Conservation (phyloP, 2,329 filamentous ascomycete species). For the Colletotrichum liriopes region DNA sequence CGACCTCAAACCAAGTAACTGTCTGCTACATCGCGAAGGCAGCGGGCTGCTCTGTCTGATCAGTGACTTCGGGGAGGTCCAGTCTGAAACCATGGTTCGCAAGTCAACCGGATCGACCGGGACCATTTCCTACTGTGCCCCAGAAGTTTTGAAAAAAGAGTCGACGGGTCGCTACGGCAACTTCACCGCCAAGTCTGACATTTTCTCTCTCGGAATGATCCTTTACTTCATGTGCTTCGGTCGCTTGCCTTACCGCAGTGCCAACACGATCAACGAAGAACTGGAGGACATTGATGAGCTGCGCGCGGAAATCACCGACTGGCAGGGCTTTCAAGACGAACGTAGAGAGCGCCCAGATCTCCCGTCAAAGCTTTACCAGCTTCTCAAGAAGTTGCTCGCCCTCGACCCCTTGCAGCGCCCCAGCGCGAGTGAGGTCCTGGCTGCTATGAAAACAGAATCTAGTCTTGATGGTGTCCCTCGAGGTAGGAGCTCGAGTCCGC, state of each 20-base stretch:
- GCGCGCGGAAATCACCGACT: conserved; percentile 86
- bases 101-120: conserved; percentile 94
- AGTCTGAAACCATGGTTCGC: conserved; percentile 84
- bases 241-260: conserved; percentile 85
- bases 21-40: conserved; percentile 85
- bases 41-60: conserved; percentile 85
- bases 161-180: conserved; percentile 84
- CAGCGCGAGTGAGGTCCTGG: conserved; percentile 87
- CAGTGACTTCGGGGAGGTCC: conserved; percentile 98
- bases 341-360: conserved; percentile 83
- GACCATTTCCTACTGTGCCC: conserved; percentile 97
- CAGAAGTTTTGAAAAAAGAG: conserved; percentile 86
- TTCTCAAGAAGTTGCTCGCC: conserved; percentile 86
- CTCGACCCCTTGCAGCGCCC: conserved; percentile 84
- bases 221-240: conserved; percentile 98
- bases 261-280: conserved; percentile 90
- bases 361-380: conserved; percentile 86
- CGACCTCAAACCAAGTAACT: conserved; percentile 97
- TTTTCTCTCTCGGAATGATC: conserved; percentile 99
- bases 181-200: conserved; percentile 96
- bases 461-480: conserved; percentile 60
- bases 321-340: conserved; percentile 89
- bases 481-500: conserved; percentile 52
- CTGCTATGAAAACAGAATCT: conserved; percentile 80
- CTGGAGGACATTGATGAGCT: conserved; percentile 91